These are phyloP conservation scores for Collybia nuda DNA, from an alignment of 768 basidiomycete genomes.

Conservation along the genomic window DNA sequence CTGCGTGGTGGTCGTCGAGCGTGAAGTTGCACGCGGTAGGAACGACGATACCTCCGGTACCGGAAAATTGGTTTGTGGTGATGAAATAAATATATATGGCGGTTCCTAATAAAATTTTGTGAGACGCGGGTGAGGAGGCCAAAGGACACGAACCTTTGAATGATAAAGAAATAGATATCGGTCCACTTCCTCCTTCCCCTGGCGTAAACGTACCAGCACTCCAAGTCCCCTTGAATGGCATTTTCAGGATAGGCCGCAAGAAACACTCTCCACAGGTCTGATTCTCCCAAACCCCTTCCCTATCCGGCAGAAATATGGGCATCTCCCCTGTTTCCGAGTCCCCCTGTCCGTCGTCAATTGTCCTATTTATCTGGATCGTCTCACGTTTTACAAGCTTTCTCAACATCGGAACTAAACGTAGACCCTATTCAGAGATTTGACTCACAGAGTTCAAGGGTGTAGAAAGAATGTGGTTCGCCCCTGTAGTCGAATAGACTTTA, in stretches of 20 bases:
- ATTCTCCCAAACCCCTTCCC: slow-evolving; percentile 14
- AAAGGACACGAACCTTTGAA: slow-evolving; percentile 12
- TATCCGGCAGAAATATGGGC: slow-evolving; percentile 14
- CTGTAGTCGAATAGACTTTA: too few species aligned
- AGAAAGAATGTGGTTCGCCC: too few species aligned
- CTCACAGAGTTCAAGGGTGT: too few species aligned
- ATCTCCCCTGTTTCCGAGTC: slow-evolving; percentile 13
- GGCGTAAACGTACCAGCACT: slow-evolving; percentile 15
- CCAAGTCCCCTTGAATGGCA: slow-evolving; percentile 16
- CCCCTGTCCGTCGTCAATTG: slow-evolving; percentile 21
- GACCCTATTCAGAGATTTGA: too few species aligned
- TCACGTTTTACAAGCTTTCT: too few species aligned
- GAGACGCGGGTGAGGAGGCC: neutral
- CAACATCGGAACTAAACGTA: too few species aligned
- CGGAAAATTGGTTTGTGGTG: slow-evolving; percentile 33
- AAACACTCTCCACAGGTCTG: slow-evolving; percentile 10
- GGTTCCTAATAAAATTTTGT: slow-evolving; percentile 23
- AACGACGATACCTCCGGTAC: slow-evolving; percentile 14
- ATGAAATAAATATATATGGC: slow-evolving; percentile 39
- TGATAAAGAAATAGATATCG: slow-evolving; percentile 12
- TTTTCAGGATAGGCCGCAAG: slow-evolving; percentile 7
- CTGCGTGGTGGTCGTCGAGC: slow-evolving; percentile 22
- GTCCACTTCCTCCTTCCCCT: neutral
- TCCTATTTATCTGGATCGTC: slow-evolving; percentile 9
- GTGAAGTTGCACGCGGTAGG: slow-evolving; percentile 28